A percentile compares a stretch with the other conserved stretches of the same genome.
These are phyloP conservation scores for Helicocarpus griseus DNA, from an alignment of 2,329 filamentous ascomycete species.

Conservation along the genomic window DNA sequence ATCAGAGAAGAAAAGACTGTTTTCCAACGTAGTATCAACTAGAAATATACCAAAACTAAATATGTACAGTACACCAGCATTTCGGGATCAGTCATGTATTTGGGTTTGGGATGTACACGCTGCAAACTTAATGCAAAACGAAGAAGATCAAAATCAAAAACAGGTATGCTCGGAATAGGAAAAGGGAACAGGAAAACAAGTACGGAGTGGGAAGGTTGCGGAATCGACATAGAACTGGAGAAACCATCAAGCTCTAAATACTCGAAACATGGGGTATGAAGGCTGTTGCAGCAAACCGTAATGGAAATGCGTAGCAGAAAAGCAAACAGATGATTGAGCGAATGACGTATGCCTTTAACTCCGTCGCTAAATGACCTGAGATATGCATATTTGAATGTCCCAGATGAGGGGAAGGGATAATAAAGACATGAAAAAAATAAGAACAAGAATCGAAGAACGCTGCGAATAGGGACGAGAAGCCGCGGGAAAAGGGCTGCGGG, in stretches of 20 bases:
- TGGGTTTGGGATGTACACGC: not conserved
- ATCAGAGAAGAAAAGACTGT: not conserved
- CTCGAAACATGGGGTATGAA: not conserved
- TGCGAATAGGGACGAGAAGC: not conserved
- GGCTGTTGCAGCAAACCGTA: not conserved
- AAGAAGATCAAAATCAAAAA: not conserved
- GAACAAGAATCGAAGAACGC: constrained; percentile 1
- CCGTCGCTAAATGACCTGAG: constrained; percentile 10
- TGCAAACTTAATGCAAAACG: not conserved
- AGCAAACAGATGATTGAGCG: constrained; percentile 1
- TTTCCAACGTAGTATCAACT: not conserved
- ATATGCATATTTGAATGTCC: constrained; percentile 5
- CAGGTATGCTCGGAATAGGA: not conserved
- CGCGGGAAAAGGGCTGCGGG: not conserved
- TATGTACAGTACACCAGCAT: not conserved
- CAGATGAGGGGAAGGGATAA: not conserved
- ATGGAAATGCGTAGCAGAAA: not conserved
- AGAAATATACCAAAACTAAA: not conserved
- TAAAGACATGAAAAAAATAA: not conserved
- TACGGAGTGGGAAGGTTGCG: not conserved
- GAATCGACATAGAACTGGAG: not conserved
- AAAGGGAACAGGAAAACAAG: not conserved
- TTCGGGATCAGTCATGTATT: not conserved
- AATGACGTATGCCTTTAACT: constrained; percentile 5
- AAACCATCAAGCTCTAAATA: not conserved